phyloP scores from a whole-genome alignment of 2,329 filamentous ascomycete genomes.

The Aureobasidium sp. region DNA sequence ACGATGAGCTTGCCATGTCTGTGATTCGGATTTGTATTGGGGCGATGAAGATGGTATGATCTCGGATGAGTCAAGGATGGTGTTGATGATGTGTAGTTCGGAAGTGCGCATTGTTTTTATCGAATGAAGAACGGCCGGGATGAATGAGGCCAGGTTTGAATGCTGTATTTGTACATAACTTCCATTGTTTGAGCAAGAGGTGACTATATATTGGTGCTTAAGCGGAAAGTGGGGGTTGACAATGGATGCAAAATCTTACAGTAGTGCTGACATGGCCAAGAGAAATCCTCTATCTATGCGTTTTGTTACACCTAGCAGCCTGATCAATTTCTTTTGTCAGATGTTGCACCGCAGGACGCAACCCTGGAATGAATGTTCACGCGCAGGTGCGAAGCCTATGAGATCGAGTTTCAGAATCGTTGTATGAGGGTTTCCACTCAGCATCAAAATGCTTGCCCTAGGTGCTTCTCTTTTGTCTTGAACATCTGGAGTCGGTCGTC shows the following conservation, averaged over 20 bases:
- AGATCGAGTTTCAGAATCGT: neutral
- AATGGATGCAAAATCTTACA: neutral
- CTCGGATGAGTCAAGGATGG: neutral
- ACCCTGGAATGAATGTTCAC: neutral
- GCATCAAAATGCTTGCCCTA: too few species aligned
- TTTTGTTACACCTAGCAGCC: too few species aligned
- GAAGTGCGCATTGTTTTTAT: neutral
- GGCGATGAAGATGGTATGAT: neutral
- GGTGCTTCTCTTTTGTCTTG: neutral
- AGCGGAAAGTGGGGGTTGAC: neutral
- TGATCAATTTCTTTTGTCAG: too few species aligned
- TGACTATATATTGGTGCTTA: too few species aligned
- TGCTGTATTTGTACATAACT: too few species aligned
- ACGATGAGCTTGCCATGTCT: slow-evolving; percentile 9
- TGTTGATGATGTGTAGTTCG: neutral
- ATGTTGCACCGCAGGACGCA: neutral
- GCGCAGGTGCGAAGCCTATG: neutral
- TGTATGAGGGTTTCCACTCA: neutral
- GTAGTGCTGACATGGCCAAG: neutral
- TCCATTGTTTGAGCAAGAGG: too few species aligned
- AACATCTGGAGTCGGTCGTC: neutral
- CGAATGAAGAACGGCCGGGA: neutral
- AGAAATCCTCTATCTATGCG: too few species aligned
- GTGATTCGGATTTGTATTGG: neutral
- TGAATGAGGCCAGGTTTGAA: too few species aligned